phyloP scores from a whole-genome alignment of 2,329 filamentous ascomycete species.

The Aspergillus tanneri region DNA sequence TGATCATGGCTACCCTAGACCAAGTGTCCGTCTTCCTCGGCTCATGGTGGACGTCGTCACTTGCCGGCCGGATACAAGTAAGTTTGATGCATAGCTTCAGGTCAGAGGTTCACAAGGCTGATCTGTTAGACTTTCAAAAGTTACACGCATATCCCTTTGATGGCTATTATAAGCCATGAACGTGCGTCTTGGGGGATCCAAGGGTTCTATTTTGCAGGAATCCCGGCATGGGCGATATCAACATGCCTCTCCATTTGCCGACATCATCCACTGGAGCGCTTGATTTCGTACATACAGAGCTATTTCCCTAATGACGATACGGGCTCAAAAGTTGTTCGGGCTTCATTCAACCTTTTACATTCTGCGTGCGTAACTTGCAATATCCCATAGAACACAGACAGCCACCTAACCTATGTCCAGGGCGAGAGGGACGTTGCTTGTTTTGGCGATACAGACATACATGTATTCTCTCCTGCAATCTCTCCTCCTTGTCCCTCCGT shows the following conservation, averaged over 20 bases:
- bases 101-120: no score
- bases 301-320: conserved; percentile 26
- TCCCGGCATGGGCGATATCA: conserved; percentile 41
- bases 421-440: conserved; percentile 34
- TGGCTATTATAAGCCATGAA: conserved; percentile 40
- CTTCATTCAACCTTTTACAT: conserved; percentile 28
- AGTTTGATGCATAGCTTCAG: conserved; percentile 5
- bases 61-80: conserved; percentile 42
- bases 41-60: conserved; percentile 44
- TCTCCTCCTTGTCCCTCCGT: conserved; percentile 40
- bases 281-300: conserved; percentile 31
- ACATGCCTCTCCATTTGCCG: conserved; percentile 39
- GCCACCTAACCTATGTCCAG: conserved; percentile 24
- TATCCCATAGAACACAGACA: not conserved
- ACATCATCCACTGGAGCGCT: conserved; percentile 38
- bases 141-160: conserved; percentile 38
- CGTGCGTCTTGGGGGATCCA: conserved; percentile 33
- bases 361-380: conserved; percentile 27
- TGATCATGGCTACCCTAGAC: conserved; percentile 43
- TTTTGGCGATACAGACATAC: conserved; percentile 43
- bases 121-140: conserved; percentile 37
- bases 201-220: conserved; percentile 43
- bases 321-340: conserved; percentile 27
- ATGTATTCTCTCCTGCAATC: conserved; percentile 46
- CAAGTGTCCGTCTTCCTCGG: conserved; percentile 43